Evolutionary conservation across 1,284 basidiomycete species (phyloP).

Genomic region (Puccinia coronata): DNA sequence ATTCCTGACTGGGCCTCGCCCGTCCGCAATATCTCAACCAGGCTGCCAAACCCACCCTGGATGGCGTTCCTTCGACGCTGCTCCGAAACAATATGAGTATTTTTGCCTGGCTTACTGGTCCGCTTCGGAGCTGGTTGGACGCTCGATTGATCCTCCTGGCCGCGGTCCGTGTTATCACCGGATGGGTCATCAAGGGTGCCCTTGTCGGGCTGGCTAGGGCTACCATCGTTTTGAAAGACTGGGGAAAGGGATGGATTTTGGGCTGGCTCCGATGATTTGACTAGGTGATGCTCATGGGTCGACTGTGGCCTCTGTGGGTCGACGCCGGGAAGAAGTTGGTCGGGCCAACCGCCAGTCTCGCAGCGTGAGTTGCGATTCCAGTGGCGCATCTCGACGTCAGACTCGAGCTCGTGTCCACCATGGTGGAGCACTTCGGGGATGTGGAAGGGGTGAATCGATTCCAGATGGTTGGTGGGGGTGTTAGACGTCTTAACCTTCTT

Average conservation of each 20-base stretch:
- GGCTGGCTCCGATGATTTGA: neutral
- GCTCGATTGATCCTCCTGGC: neutral
- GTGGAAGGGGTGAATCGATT: neutral
- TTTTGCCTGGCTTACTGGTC: neutral
- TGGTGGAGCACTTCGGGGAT: neutral
- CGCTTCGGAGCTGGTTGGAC: neutral
- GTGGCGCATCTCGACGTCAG: slow-evolving; percentile 5
- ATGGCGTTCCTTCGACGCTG: slow-evolving; percentile 29
- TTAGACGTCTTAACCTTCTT: slow-evolving; percentile 27
- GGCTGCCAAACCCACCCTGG: slow-evolving; percentile 41
- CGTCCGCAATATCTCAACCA: slow-evolving; percentile 37
- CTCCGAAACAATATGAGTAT: slow-evolving; percentile 39
- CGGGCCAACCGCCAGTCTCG: neutral
- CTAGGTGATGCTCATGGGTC: neutral
- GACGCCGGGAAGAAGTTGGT: neutral
- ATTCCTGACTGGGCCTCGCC: slow-evolving; percentile 34
- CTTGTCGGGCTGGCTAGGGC: neutral
- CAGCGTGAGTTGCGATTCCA: neutral
- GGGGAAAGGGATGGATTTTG: neutral
- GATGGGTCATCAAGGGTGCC: neutral
- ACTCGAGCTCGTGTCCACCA: neutral
- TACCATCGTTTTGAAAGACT: neutral
- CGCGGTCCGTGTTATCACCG: neutral
- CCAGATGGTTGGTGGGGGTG: neutral
- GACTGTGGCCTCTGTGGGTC: neutral